Base-by-base conservation (phyloP, 2,329 filamentous ascomycete species). In the Curvularia verruculosa region DNA sequence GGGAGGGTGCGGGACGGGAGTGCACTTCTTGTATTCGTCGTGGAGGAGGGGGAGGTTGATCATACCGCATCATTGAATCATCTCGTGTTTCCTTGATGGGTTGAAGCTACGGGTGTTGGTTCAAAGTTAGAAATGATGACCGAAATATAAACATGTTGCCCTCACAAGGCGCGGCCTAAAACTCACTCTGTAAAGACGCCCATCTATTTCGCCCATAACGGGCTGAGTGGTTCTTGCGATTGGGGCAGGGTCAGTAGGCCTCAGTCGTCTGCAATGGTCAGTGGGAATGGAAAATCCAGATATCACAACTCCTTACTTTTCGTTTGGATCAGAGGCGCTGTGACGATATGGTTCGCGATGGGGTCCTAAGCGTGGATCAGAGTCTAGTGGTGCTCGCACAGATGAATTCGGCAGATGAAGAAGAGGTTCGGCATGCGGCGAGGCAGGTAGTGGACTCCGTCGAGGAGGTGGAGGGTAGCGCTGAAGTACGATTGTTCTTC, bases 111-210 rank as follows among this genome's bases (percentile, higher is more conserved):
- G 10, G 23, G 53, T 29, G 61, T 75, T 53, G 74, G 72, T 64
- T 58, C 28, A 37, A 34, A 49, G 39, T 39, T 26, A 23, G 59
- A 31, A 31, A 21, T 26, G 29, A 26, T 48, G 49, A 49, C 44
- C 15, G 34, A 37, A 43, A 56, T 60, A 57, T 36, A 57, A 48
- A 59, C 36, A 45, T 57, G 52, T 65, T 54, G 59, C 49, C 60
- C 56, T 59, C 52, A 31, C 49, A 40, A 50, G 55, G 56, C 53
- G 48, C 62, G 54, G 58, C 56, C 44, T 53, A 49, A 47, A 37
- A 75, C 73, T 75, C 70, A 75, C 73, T 68, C 72, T 68, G 47
- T 70, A 75, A 34, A 75, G 34, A 51, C 58, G 67, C 43, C 73
- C 73, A 29, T 73, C 58, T 44, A 67, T 65, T 57, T 66, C 68